phyloP scores from a whole-genome alignment of 306 rosid species.

The Trichosanthes cucumerina region DNA sequence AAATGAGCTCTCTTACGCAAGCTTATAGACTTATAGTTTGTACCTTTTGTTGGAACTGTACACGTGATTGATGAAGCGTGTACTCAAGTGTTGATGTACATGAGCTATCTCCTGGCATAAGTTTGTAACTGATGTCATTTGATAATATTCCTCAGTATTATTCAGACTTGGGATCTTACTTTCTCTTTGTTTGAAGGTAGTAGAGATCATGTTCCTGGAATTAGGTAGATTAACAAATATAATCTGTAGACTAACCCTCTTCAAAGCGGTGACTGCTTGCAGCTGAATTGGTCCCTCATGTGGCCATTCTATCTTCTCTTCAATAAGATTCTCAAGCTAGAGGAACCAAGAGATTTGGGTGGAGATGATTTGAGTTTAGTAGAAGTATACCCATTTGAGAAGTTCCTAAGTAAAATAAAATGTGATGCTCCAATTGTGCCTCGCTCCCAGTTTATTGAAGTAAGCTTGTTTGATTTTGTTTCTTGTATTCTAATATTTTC shows the following conservation, averaged over 20 bases:
- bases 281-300: slow-evolving; percentile 42
- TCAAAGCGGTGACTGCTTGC: slow-evolving; percentile 7
- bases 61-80: neutral
- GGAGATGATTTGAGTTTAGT: slow-evolving; percentile 29
- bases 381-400: slow-evolving; percentile 33
- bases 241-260: neutral
- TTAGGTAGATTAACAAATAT: neutral
- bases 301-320: slow-evolving; percentile 70
- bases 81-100: neutral
- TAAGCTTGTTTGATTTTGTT: slow-evolving; percentile 31
- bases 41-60: neutral
- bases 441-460: slow-evolving; percentile 46
- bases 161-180: neutral
- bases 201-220: neutral
- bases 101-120: neutral
- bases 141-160: neutral
- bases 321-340: slow-evolving; percentile 51
- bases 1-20: neutral
- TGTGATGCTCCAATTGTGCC: slow-evolving; percentile 24
- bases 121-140: neutral
- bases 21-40: neutral
- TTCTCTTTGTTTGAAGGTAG: neutral
- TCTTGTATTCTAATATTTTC: neutral
- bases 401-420: slow-evolving; percentile 25
- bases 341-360: slow-evolving; percentile 36